These are phyloP conservation scores for Mortierella sp. DNA, from an alignment of 371 early-diverging fungal genomes.

Conservation along the genomic window DNA sequence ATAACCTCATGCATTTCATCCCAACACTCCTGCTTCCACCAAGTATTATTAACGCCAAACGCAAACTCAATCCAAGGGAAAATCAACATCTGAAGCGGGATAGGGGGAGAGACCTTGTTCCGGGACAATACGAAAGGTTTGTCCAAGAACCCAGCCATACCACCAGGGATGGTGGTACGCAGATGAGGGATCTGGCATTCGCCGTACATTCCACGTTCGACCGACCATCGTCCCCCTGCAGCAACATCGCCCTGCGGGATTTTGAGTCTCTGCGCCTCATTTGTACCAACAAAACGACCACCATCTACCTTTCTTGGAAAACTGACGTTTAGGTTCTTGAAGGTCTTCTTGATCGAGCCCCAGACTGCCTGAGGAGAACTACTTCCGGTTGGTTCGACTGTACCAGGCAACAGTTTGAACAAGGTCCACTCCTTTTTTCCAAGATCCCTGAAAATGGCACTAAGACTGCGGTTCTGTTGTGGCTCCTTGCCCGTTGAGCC, in stretches of 20 bases:
- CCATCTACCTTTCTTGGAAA: not conserved
- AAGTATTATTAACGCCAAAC: not conserved
- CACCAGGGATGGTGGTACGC: not conserved
- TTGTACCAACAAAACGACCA: not conserved
- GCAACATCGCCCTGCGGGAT: not conserved
- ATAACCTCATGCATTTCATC: not conserved
- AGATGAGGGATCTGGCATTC: not conserved
- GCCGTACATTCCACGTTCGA: not conserved
- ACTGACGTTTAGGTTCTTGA: not conserved
- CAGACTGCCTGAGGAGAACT: not conserved
- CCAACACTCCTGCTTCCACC: slow-evolving; percentile 10
- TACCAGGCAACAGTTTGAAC: not conserved
- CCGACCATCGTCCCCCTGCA: not conserved
- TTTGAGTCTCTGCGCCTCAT: not conserved
- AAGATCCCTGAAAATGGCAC: not conserved
- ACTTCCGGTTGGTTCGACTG: not conserved
- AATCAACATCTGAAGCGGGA: not conserved
- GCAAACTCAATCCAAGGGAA: slow-evolving; percentile 12
- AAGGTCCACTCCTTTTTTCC: not conserved
- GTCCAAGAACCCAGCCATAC: not conserved
- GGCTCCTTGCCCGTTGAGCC: not conserved
- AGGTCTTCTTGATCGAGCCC: not conserved
- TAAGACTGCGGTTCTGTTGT: not conserved
- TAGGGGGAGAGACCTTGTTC: not conserved
- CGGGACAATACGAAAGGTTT: not conserved